Base-by-base conservation (phyloP, 108 stramenopile genomes). In the Schizochytrium sp. region DNA sequence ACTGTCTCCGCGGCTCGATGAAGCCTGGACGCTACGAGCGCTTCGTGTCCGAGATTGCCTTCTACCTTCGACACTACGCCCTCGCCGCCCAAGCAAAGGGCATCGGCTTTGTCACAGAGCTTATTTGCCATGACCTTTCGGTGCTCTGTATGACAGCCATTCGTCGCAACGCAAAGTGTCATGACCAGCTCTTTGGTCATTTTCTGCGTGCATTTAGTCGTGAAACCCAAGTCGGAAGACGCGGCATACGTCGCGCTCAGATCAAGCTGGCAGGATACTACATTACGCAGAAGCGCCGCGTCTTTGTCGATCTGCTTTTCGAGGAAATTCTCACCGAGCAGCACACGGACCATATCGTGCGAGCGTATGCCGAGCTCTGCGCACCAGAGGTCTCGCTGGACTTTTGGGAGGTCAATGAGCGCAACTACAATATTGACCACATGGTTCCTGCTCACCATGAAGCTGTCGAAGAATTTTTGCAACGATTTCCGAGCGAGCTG, bases 391-490 rank as follows among this genome's bases (percentile, higher is more conserved):
- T 83, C 45, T 47, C 76, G 45, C 48, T 53, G 0, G 25, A 83
- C 48, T 83, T 83, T 34, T 83, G 76, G 76, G 76, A 83, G 51
- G 28, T 83, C 6, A 83, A 83, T 23, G 76, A 83, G 76, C 45
- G 76, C 48, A 83, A 53, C 48, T 83, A 83, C 76, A 83, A 83
- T 45, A 83, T 83, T 34, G 76, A 83, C 28, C 76, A 83, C 51
- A 83, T 53, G 45, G 6, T 23, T 12, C 48, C 76, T 12, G 76
- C 19, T 12, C 45, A 28, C 8, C 76, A 53, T 45, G 25, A 25
- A 16, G 45, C 10, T 8, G 48, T 83, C n/a, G 23, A 4, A 0
- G 19, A 83, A 23, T 18, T 53, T 4, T 3, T 83, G 2, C 19
- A 12, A 12, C 76, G 76, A 6, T 83, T 83, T 23, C 76, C 76